Conservation (phyloP, 2,329 filamentous ascomycete genomes). For the Myriosclerotinia duriaeana region DNA sequence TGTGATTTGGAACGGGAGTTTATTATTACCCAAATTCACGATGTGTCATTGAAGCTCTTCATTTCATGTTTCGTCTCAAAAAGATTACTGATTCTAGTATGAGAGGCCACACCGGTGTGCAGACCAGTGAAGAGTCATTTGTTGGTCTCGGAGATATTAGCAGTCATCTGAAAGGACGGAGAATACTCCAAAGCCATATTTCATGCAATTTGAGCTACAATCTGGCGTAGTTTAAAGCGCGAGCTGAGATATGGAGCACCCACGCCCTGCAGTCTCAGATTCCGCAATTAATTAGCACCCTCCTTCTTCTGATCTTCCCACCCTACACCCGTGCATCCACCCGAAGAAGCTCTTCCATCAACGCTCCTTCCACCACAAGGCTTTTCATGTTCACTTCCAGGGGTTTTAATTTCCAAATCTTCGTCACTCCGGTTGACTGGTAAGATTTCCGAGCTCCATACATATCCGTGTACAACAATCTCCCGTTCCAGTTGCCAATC, state of each 20-base stretch:
- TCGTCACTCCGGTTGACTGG: background rate
- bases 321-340: background rate
- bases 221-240: background rate
- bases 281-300: background rate
- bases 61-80: background rate
- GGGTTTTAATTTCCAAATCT: background rate
- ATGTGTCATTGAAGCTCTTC: background rate
- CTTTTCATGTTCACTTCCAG: background rate
- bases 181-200: background rate
- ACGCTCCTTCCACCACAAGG: background rate
- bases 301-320: background rate
- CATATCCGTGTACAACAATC: constrained; percentile 1
- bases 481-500: constrained; percentile 4
- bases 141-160: background rate
- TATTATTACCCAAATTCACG: background rate
- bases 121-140: background rate
- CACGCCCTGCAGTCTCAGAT: background rate
- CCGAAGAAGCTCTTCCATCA: background rate
- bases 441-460: background rate
- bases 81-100: background rate
- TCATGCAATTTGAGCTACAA: background rate
- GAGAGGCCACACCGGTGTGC: background rate
- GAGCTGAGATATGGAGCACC: background rate
- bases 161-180: background rate
- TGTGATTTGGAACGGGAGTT: background rate